phyloP scores from a whole-genome alignment of 768 basidiomycete genomes.

The Pisolithus microcarpus region DNA sequence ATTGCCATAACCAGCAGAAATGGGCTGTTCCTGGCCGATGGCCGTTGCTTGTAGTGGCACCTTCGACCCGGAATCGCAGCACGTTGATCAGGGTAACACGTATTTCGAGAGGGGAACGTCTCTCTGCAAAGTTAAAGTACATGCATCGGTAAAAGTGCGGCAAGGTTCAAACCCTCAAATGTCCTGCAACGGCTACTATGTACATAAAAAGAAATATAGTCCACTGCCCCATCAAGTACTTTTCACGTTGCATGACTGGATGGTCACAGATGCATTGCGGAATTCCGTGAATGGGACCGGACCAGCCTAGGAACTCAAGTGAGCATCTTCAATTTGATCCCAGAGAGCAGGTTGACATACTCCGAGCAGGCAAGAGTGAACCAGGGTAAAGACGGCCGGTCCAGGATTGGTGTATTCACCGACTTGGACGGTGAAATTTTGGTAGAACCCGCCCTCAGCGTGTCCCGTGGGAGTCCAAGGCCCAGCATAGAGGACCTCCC shows the following conservation, averaged over 20 bases:
- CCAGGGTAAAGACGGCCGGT: slow-evolving; percentile 24
- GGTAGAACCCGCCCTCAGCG: slow-evolving; percentile 15
- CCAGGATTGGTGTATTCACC: slow-evolving; percentile 3
- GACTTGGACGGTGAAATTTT: slow-evolving; percentile 23
- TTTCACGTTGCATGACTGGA: neutral
- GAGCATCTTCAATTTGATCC: neutral
- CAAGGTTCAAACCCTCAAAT: neutral
- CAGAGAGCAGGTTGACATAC: slow-evolving; percentile 1
- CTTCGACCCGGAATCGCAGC: too few relatives aligned
- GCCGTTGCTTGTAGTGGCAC: too few relatives aligned
- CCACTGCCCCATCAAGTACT: neutral
- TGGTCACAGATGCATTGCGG: slow-evolving; percentile 3
- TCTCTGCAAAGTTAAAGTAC: too few relatives aligned
- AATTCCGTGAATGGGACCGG: slow-evolving; percentile 3
- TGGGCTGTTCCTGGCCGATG: too few relatives aligned
- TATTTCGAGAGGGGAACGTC: too few relatives aligned
- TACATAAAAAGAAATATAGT: neutral
- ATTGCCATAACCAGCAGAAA: too few relatives aligned
- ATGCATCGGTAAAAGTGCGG: too few relatives aligned
- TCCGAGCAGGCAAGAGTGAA: slow-evolving; percentile 25
- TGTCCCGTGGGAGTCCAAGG: slow-evolving; percentile 20
- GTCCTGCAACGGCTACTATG: neutral
- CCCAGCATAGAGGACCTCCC: slow-evolving; percentile 23
- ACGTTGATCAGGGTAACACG: too few relatives aligned
- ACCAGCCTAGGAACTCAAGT: neutral